Evolutionary conservation across 2,329 filamentous ascomycete genomes (phyloP), one percentile per base, ranked within the genome.

Genomic region (Paraphoma chrysanthemicola): DNA sequence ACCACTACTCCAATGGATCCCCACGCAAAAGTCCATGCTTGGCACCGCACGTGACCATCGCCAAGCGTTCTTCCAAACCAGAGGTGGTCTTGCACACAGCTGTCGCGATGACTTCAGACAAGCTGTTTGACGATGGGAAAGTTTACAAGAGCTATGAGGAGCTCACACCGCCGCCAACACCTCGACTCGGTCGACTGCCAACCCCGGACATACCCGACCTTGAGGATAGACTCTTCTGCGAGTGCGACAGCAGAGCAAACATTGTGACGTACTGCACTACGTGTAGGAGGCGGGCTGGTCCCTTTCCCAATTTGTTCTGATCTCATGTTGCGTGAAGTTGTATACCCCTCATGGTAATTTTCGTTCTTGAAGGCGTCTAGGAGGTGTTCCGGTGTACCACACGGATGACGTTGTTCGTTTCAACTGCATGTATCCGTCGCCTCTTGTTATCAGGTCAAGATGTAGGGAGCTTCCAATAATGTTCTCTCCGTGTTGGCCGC

Each of bases 201-300:
- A 73, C 75, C 18, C 76, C 75, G 46, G 75, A 77, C 4, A 48
- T 78, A 10, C 54, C 64, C 3, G 66, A 70, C 7, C 23, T 75
- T 10, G 67, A 68, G 2, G 67, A 66, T 16, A 47, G 49, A 4
- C 54, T 60, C 2, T 78, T 78, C 44, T 78, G 76, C 51, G 54
- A 68, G 48, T 78, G 76, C 47, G 72, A 68, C 51, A 41, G 50
- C 1, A 53, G 52, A 18, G 33, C 48, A 16, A 50, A 55, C 43
- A 16, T 59, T 7, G 17, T 59, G 11, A 67, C 59, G 42, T 63
- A 59, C 53, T 73, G 70, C 46, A 51, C 51, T 10, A 58, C 53
- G 2, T 71, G 69, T 41, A 61, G 56, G 12, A 59, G 48, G 31
- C 33, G 56, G 30, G 29, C n/a, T 30, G 18, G 46, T 43, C 28